Evolutionary conservation across 768 basidiomycete species (phyloP), one percentile per base, ranked within the genome.

Genomic region (Termitomyces sp.): DNA sequence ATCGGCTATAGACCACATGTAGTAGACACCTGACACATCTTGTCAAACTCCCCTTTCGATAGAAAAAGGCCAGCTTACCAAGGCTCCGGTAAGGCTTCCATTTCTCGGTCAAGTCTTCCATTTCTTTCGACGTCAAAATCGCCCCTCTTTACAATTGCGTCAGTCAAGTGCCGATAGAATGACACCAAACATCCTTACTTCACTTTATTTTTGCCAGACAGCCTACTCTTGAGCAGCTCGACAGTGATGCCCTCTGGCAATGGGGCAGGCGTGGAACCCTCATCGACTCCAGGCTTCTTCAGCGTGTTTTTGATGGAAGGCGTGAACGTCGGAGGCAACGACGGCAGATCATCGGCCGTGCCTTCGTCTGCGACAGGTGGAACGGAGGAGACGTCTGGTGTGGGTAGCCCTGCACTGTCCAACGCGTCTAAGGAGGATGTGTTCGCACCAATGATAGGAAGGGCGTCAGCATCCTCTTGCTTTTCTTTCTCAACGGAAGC

Each of bases 1-100:
- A 58, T 85, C 82, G 9, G 85, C 82, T 57, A 92, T 75, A 2
- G 88, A 82, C 92, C 92, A 95, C 90, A 93, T 93, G 72, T 91
- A 93, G 71, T 88, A 93, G 24, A 91, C 88, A 54, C 82, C 88
- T 89, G 62, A 49, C 55, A 48, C 44, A 9, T 42, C 12, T 37
- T n/a, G 50, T 59, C 46, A 59, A 46, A 31, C 27, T 13, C 44
- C 15, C 37, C 46, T 16, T 27, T 20, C 15, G 12, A 36, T 24
- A 15, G 12, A n/a, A 41, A 11, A 16, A 18, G 18, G 11, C 34
- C n/a, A 11, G 70, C 82, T 59, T 65, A 88, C 89, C 93, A 33
- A 95, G 61, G 66, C 89, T 91, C 64, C 92, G 76, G 68, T 91
- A 95, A 4, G 93, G 93, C 64, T 76, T 81, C 93, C 93, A 95